Evolutionary conservation across 78 protist species (phyloP), one percentile per base, ranked within the genome.

Genomic region (Guillardia theta): DNA sequence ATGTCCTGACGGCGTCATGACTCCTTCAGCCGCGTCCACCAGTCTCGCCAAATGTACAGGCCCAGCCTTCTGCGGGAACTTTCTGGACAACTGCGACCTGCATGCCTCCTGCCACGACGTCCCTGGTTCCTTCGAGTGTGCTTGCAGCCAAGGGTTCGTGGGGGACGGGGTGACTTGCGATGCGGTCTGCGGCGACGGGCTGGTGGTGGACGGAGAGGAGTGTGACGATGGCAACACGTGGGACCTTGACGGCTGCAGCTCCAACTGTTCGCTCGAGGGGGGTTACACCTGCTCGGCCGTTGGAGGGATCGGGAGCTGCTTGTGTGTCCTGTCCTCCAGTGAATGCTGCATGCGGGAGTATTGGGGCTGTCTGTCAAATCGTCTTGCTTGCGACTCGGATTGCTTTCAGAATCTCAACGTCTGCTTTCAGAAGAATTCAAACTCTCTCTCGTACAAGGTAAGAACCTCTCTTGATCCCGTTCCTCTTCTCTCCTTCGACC

Each of bases 181-280:
- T 30, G 90, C 90, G 33, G 48, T 44, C 43, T 80, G 90, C 90
- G 90, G 90, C 48, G 90, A 80, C 90, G 90, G 90, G 44, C 48
- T 0, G n/a, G 58, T 46, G 33, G 53, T 80, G 44, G 53, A 18
- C 48, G 90, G 90, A 18, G 90, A 80, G 90, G 44, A 80, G 90
- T 80, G 90, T 48, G 90, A 80, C 90, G 90, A 80, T 9, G 90
- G 90, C 48, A 80, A 80, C 90, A 48, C 50, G 90, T 4, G 0
- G 53, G 6, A 27, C 44, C 6, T 30, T n/a, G 90, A 80, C 90
- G 90, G 90, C 18, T 80, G 90, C 90, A 33, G 37, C 48, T 46
- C 19, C 44, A 48, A 46, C 12, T 80, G 90, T 18, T 9, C 58
- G 37, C 37, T 80, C 58, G 90, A 80, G 90, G 36, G 19, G 4